A percentile compares a stretch with the other conserved stretches of the same genome.
phyloP scores from a whole-genome alignment of 257 asterid genomes.

The Buddleja alternifolia region DNA sequence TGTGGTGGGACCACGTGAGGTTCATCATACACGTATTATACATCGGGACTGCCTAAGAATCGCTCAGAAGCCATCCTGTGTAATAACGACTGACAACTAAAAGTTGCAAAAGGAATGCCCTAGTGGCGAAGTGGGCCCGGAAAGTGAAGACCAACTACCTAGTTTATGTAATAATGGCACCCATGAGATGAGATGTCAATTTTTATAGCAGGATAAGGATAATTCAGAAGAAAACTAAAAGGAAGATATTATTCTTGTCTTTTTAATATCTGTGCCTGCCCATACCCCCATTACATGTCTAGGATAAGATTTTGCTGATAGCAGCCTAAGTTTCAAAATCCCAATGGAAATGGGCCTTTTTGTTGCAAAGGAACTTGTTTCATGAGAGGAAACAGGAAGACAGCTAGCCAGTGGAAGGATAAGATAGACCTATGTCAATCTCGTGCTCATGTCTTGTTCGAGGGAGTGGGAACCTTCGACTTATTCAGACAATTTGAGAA shows the following conservation, averaged over 20 bases:
- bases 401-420: conserved; percentile 28
- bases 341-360: conserved; percentile 35
- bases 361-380: conserved; percentile 43
- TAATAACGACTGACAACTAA: conserved; percentile 15
- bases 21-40: too few relatives aligned
- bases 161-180: conserved; percentile 34
- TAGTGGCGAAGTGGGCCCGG: conserved; percentile 32
- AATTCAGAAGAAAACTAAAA: conserved; percentile 34
- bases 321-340: conserved; percentile 35
- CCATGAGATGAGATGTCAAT: conserved; percentile 25
- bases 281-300: conserved; percentile 50
- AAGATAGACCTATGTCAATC: conserved; percentile 16
- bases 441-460: conserved; percentile 4
- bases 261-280: conserved; percentile 57
- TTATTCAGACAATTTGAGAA: too few relatives aligned
- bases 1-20: too few relatives aligned
- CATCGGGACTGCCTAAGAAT: too few relatives aligned
- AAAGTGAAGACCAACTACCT: conserved; percentile 34
- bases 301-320: conserved; percentile 48
- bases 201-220: conserved; percentile 39
- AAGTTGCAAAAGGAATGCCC: conserved; percentile 24
- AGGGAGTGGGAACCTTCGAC: conserved; percentile 11
- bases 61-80: conserved; percentile 23
- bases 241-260: conserved; percentile 29
- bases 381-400: conserved; percentile 49